A percentile compares a stretch with the other conserved stretches of the same genome.
Conservation (phyloP, 2,329 filamentous ascomycete genomes). For the Ceratocystis cubensis region DNA sequence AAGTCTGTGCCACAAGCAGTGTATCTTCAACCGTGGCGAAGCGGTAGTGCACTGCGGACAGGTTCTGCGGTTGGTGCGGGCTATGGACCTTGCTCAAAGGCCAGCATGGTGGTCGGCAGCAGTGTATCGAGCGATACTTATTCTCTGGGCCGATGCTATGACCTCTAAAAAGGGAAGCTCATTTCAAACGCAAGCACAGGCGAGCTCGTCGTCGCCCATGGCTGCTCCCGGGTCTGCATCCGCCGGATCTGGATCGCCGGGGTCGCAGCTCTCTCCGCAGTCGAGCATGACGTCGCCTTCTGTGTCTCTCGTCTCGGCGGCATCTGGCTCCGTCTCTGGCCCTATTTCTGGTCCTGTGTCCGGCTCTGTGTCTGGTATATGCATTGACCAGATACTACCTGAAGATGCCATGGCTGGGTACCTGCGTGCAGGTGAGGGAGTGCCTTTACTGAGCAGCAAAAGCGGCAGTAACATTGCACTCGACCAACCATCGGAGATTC, state of each 20-base stretch:
- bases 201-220: not conserved
- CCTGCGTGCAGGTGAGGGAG: constrained; percentile 32
- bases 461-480: constrained; percentile 28
- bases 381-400: constrained; percentile 33
- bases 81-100: constrained; percentile 47
- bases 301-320: constrained; percentile 1
- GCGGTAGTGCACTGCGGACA: constrained; percentile 57
- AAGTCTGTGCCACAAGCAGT: constrained; percentile 46
- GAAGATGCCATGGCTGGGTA: constrained; percentile 31
- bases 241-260: constrained; percentile 11
- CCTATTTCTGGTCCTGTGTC: not conserved
- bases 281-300: not conserved
- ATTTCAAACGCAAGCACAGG: not conserved
- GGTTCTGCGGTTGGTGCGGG: constrained; percentile 46
- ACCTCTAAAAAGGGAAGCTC: not conserved
- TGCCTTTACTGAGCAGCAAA: constrained; percentile 29
- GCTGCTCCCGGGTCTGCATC: not conserved
- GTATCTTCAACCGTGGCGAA: constrained; percentile 51
- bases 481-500: constrained; percentile 31
- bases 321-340: constrained; percentile 14
- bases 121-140: constrained; percentile 52
- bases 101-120: constrained; percentile 62
- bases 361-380: constrained; percentile 22
- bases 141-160: constrained; percentile 51
- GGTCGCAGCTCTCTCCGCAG: constrained; percentile 12